Conservation (phyloP, 2,329 filamentous ascomycete genomes). For the Cordyceps cateniannulata region DNA sequence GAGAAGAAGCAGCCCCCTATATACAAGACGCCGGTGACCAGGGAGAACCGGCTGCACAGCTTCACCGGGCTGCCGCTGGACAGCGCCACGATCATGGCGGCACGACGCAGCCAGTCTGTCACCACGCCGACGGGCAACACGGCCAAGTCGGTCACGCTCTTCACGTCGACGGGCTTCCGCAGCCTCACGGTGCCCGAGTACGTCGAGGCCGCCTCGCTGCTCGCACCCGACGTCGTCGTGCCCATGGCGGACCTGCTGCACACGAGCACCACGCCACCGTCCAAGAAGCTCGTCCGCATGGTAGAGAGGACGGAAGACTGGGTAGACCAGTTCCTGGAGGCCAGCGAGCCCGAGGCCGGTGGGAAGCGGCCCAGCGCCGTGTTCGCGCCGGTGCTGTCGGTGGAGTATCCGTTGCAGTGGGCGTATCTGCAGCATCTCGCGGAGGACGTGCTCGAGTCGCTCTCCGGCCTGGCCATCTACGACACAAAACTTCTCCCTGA, state of each 20-base stretch:
- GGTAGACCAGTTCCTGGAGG: conserved; percentile 60
- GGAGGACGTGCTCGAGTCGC: conserved; percentile 49
- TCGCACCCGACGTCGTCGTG: conserved; percentile 75
- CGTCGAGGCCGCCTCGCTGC: conserved; percentile 51
- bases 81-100: conserved; percentile 63
- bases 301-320: conserved; percentile 79
- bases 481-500: conserved; percentile 63
- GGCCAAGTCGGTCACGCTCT: conserved; percentile 64
- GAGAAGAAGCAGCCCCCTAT: conserved; percentile 48
- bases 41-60: conserved; percentile 54
- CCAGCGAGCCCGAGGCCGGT: conserved; percentile 21
- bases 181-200: conserved; percentile 65
- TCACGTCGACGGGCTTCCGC: conserved; percentile 82
- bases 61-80: conserved; percentile 69
- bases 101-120: conserved; percentile 73
- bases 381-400: conserved; percentile 65
- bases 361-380: conserved; percentile 31
- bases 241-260: conserved; percentile 65
- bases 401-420: conserved; percentile 68
- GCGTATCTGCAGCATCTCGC: conserved; percentile 70
- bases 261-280: conserved; percentile 45
- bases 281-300: conserved; percentile 76
- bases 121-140: conserved; percentile 64
- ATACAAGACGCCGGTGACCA: conserved; percentile 31
- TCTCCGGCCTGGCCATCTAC: conserved; percentile 74